These are phyloP conservation scores for Polygonum maritimum DNA, from an alignment of 148 eudicot genomes.

Conservation along the genomic window DNA sequence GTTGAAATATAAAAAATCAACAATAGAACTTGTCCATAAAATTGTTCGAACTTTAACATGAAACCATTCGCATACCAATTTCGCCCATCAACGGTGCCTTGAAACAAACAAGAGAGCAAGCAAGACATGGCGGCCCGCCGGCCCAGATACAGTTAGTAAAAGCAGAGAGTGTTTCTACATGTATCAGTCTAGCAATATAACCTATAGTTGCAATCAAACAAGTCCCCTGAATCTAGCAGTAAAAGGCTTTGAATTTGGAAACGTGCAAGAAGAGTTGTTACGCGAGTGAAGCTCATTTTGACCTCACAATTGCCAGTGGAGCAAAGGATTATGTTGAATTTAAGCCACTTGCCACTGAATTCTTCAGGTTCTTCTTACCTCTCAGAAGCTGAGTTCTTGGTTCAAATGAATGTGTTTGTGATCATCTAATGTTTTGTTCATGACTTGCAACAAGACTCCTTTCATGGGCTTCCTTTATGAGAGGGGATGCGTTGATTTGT, in stretches of 20 bases:
- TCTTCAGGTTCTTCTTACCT: slow-evolving; percentile 52
- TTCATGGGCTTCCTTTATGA: too few relatives aligned
- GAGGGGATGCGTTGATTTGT: too few relatives aligned
- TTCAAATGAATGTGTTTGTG: neutral
- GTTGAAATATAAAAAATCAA: neutral
- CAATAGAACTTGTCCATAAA: neutral
- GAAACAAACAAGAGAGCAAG: neutral
- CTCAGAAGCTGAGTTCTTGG: neutral
- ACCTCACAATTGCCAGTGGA: slow-evolving; percentile 62
- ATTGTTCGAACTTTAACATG: neutral
- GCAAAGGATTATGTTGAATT: slow-evolving; percentile 52
- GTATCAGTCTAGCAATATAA: slow-evolving; percentile 3
- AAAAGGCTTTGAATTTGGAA: too few relatives aligned
- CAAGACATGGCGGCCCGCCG: neutral
- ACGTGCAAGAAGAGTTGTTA: slow-evolving; percentile 54
- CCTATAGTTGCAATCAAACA: neutral
- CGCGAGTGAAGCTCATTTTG: slow-evolving; percentile 44
- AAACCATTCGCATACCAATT: neutral
- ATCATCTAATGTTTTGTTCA: too few relatives aligned
- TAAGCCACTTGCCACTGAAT: slow-evolving; percentile 63
- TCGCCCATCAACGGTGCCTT: neutral
- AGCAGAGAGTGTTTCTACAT: neutral
- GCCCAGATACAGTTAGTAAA: neutral
- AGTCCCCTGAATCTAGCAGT: slow-evolving; percentile 7
- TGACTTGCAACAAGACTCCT: too few relatives aligned